A percentile compares a stretch with the other conserved stretches of the same genome.
These are phyloP conservation scores for Citrus medica DNA, from an alignment of 345 rosid species.

Conservation along the genomic window DNA sequence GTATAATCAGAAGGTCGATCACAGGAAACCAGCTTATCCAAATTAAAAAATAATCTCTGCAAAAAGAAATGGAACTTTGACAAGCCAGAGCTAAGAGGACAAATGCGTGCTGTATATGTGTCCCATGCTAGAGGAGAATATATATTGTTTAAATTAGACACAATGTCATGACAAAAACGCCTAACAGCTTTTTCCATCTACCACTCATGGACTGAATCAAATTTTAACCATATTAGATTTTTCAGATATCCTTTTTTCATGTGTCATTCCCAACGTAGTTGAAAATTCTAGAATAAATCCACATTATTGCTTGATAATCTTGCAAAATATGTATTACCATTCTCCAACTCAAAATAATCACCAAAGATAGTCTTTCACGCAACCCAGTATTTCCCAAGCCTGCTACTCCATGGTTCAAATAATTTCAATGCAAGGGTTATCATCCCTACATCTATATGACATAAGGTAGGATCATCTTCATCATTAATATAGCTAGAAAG, in stretches of 20 bases:
- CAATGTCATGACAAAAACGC: not conserved
- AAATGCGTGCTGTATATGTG: not conserved
- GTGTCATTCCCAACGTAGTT: not conserved
- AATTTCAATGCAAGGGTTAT: not conserved
- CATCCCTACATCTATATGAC: not conserved
- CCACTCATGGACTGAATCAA: not conserved
- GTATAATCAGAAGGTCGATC: conserved; percentile 61
- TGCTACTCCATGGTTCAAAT: not conserved
- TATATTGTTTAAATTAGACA: not conserved
- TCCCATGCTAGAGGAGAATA: not conserved
- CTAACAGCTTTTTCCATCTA: not conserved
- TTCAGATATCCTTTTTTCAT: not conserved
- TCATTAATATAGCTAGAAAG: not conserved
- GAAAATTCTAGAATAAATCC: not conserved
- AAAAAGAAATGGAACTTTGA: conserved; percentile 11
- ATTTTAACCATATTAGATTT: not conserved
- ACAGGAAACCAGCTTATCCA: conserved; percentile 81
- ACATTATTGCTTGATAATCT: not conserved
- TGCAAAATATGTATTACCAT: not conserved
- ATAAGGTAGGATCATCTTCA: not conserved
- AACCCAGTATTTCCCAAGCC: not conserved
- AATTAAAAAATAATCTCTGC: conserved; percentile 70
- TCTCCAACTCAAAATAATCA: not conserved
- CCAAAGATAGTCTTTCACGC: not conserved
- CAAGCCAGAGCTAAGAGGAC: not conserved